Percentiles rank a stretch among this genome's conserved stretches.
These are phyloP conservation scores for Phytophthora megakarya DNA, from an alignment of 352 stramenopile species.

Conservation along the genomic window DNA sequence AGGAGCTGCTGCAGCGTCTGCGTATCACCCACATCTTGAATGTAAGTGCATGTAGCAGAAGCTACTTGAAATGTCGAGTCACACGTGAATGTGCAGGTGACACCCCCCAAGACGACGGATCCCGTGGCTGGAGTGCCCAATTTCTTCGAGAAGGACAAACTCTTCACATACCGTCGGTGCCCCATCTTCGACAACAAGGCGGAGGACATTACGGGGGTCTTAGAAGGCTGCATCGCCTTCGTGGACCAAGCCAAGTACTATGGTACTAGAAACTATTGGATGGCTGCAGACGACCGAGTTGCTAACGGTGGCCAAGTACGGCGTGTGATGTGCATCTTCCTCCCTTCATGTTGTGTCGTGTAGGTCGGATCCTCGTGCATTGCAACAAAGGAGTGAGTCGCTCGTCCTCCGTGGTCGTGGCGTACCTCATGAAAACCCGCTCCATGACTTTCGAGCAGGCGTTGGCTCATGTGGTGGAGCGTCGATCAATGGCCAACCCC, in stretches of 20 bases:
- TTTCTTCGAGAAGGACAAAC: constrained; percentile 91
- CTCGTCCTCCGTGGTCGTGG: constrained; percentile 88
- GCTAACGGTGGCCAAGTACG: constrained; percentile 50
- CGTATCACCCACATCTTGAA: constrained; percentile 87
- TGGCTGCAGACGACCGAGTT: neutral
- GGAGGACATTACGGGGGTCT: constrained; percentile 82
- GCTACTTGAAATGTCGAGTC: neutral
- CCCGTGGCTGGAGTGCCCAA: constrained; percentile 87
- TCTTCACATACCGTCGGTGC: constrained; percentile 82
- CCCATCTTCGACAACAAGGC: constrained; percentile 91
- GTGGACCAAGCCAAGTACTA: constrained; percentile 93
- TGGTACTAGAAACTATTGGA: constrained; percentile 48
- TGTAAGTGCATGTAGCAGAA: constrained; percentile 42
- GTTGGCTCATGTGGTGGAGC: constrained; percentile 56
- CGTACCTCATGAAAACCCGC: constrained; percentile 90
- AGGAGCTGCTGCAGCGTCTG: constrained; percentile 57
- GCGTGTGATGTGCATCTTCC: constrained; percentile 23
- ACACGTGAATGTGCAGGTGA: constrained; percentile 57
- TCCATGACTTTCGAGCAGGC: constrained; percentile 73
- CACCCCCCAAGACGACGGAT: constrained; percentile 75
- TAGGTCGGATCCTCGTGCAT: constrained; percentile 90
- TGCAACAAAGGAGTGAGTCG: constrained; percentile 92
- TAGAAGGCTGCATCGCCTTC: constrained; percentile 87
- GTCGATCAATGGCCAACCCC: constrained; percentile 67
- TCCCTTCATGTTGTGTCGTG: constrained; percentile 3